A percentile compares a stretch with the other conserved stretches of the same genome.
These are phyloP conservation scores for Pseudogymnoascus sp. DNA, from an alignment of 2,329 filamentous ascomycete species.

Conservation along the genomic window DNA sequence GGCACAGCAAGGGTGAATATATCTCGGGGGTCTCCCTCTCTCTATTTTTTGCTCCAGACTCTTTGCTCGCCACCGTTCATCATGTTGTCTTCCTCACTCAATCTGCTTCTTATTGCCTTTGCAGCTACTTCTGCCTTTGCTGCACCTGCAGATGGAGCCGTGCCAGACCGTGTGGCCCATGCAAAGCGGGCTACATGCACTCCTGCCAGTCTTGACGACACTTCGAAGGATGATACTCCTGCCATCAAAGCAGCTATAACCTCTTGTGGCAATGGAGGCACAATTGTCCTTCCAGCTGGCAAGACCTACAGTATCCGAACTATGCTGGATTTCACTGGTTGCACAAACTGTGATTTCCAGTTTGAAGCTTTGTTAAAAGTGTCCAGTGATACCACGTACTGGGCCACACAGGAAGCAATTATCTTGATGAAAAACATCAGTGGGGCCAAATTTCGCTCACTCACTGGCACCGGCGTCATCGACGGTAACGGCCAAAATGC, in stretches of 20 bases:
- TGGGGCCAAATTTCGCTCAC: slow-evolving; percentile 32
- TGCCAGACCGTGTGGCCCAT: slow-evolving; percentile 2
- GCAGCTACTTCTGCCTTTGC: not conserved
- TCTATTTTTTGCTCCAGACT: not conserved
- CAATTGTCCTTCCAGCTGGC: slow-evolving; percentile 34
- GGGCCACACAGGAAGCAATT: slow-evolving; percentile 33
- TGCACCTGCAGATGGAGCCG: not conserved
- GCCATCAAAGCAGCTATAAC: slow-evolving; percentile 35
- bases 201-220: slow-evolving; percentile 13
- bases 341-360: slow-evolving; percentile 36
- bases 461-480: slow-evolving; percentile 34
- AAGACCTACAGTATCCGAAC: slow-evolving; percentile 36
- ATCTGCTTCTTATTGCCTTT: not conserved
- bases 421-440: slow-evolving; percentile 31
- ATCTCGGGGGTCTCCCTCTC: not conserved
- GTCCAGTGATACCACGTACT: slow-evolving; percentile 32
- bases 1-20: not conserved
- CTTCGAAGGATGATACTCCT: slow-evolving; percentile 33
- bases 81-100: not conserved
- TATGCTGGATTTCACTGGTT: slow-evolving; percentile 34
- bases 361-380: slow-evolving; percentile 37
- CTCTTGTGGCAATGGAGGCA: slow-evolving; percentile 33
- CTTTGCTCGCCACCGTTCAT: not conserved
- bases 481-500: slow-evolving; percentile 39
- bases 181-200: slow-evolving; percentile 20